Base-by-base conservation (phyloP, 352 stramenopile species). In the Hyphochytrium catenoides region DNA sequence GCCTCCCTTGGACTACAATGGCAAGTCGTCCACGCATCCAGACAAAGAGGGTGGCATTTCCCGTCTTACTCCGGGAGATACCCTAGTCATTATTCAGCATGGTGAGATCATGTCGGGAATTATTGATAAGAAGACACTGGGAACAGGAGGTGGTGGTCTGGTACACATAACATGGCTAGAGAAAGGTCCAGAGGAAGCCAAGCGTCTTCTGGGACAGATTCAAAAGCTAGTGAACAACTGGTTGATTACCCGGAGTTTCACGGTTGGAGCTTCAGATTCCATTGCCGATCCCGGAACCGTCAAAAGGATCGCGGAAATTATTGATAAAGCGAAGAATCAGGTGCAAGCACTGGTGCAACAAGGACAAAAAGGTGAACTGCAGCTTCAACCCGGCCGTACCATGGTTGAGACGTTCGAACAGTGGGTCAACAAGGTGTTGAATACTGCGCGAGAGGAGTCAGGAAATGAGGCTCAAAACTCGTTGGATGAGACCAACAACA, bases 321-420 rank as follows among this genome's bases (percentile, higher is more conserved):
- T 99, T 51, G 93, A 94, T 32, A 88, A 96, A 50, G 89, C 88
- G 2, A 98, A 98, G 57, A 86, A 75, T 33, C 63, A 83, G 51
- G 68, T 83, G 54, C 65, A 79, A 47, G 68, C 79, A 53, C 66
- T 97, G 36, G 89, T 98, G 28, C 70, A 92, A 45, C 75, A 94
- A 61, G 91, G 87, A 26, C 91, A 98, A 51, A 83, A 91, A 45
- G 90, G 89, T 46, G 77, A 95, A 39, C 59, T 99, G 8, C 84
- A 97, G 50, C 93, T 81, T 21, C 88, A 98, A 61, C 91, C 91
- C 18, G 91, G 92, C 36, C 82, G 91, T 54, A 97, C 86, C 12
- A 97, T 98, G 85, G 91, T 98, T 45, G 78, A 98, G 62, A 94
- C 75, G 15, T 97, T 98, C 41, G 90, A 99, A 63, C 75, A 92